Percentiles rank a stretch among this genome's conserved stretches.
These are phyloP conservation scores for Fusarium illudens DNA, from an alignment of 2,329 filamentous ascomycete species.

Conservation along the genomic window DNA sequence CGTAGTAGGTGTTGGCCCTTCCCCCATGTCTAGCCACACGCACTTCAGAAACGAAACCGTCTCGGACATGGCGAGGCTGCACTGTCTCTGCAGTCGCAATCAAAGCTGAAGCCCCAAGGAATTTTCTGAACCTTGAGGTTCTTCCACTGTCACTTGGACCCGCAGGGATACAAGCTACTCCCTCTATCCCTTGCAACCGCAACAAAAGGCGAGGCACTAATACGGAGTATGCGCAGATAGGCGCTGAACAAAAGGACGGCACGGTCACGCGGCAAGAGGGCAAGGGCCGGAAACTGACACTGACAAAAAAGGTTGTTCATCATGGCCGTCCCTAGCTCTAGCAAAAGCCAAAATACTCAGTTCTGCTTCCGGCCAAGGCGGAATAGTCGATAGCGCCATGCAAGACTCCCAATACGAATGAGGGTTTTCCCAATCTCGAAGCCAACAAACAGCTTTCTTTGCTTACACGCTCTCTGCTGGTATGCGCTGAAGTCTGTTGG, in stretches of 20 bases:
- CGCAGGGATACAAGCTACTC: neutral
- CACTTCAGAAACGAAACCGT: slow-evolving; percentile 19
- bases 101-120: slow-evolving; percentile 3
- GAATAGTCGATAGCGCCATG: slow-evolving; percentile 37
- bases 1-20: neutral
- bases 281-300: slow-evolving; percentile 13
- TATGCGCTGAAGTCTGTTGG: slow-evolving; percentile 9
- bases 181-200: slow-evolving; percentile 4
- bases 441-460: slow-evolving; percentile 16
- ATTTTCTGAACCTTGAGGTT: neutral
- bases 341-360: slow-evolving; percentile 29
- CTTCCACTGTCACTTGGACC: neutral
- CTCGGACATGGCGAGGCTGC: slow-evolving; percentile 28
- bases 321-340: slow-evolving; percentile 9
- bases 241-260: neutral
- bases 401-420: slow-evolving; percentile 27
- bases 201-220: slow-evolving; percentile 7
- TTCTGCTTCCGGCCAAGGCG: slow-evolving; percentile 16
- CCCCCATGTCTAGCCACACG: neutral
- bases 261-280: slow-evolving; percentile 13
- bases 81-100: slow-evolving; percentile 1
- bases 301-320: slow-evolving; percentile 18
- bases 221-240: neutral
- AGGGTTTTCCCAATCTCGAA: slow-evolving; percentile 21
- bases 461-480: slow-evolving; percentile 2